phyloP scores from a whole-genome alignment of 2,329 filamentous ascomycete species.

The Calonectria henricotiae region DNA sequence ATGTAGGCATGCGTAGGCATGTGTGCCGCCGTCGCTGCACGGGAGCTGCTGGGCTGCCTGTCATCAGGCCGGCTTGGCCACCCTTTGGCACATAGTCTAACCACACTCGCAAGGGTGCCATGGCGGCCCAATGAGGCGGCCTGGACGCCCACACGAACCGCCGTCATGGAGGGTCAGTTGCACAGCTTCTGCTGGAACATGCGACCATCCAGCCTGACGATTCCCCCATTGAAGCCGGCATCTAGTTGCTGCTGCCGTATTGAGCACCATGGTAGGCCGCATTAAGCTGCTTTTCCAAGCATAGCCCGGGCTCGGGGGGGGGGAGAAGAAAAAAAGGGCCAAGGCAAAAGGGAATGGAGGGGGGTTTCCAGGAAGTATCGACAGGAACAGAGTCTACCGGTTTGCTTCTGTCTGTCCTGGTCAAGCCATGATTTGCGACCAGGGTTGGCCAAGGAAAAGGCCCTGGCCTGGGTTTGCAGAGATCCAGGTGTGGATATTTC shows the following conservation, averaged over 20 bases:
- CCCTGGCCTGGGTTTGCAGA: slow-evolving; percentile 21
- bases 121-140: slow-evolving; percentile 50
- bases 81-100: slow-evolving; percentile 29
- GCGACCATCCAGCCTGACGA: slow-evolving; percentile 48
- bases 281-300: slow-evolving; percentile 35
- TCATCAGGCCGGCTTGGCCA: slow-evolving; percentile 35
- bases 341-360: too few relatives aligned
- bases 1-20: slow-evolving; percentile 19
- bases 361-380: not conserved
- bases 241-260: slow-evolving; percentile 27
- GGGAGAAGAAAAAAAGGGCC: not conserved
- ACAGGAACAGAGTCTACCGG: not conserved
- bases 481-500: slow-evolving; percentile 42
- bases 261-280: slow-evolving; percentile 36
- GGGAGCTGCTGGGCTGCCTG: slow-evolving; percentile 29
- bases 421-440: slow-evolving; percentile 10
- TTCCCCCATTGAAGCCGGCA: slow-evolving; percentile 30
- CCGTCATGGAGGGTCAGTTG: slow-evolving; percentile 51
- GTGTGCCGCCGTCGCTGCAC: slow-evolving; percentile 19
- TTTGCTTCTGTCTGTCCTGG: slow-evolving; percentile 3
- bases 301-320: slow-evolving; percentile 9
- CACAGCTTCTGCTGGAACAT: slow-evolving; percentile 49
- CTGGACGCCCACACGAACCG: slow-evolving; percentile 48
- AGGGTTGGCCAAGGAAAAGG: slow-evolving; percentile 20
- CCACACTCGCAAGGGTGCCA: slow-evolving; percentile 44